Evolutionary conservation across 805 yeast species (phyloP).

Genomic region (Myxozyma geophila): DNA sequence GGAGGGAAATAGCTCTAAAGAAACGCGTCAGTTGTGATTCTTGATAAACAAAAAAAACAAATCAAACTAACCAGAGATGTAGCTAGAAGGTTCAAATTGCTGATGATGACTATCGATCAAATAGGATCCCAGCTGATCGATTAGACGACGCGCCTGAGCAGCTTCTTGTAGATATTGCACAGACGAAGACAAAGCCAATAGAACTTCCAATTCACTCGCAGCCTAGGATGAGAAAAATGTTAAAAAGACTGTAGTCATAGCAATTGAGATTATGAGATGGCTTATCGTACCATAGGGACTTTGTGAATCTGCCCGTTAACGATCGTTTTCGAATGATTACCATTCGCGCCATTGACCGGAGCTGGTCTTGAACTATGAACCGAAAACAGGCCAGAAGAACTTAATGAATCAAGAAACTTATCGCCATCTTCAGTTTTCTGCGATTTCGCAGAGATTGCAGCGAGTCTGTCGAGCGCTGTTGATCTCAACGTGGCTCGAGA

Average conservation of each 20-base stretch:
- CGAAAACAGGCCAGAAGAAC: constrained; percentile 38
- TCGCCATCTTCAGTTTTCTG: constrained; percentile 35
- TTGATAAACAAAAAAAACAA: not conserved
- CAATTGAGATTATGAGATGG: not conserved
- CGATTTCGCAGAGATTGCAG: constrained; percentile 43
- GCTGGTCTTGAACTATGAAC: constrained; percentile 36
- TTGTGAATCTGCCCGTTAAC: constrained; percentile 33
- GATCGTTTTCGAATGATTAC: constrained; percentile 29
- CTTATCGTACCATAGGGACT: constrained; percentile 16
- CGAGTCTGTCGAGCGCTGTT: constrained; percentile 48
- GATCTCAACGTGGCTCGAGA: constrained; percentile 48
- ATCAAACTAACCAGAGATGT: constrained; percentile 32
- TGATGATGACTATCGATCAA: constrained; percentile 54
- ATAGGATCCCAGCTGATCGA: constrained; percentile 54
- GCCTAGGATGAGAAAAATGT: constrained; percentile 18
- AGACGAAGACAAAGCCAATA: constrained; percentile 60
- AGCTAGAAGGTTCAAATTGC: constrained; percentile 45
- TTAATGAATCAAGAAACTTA: constrained; percentile 40
- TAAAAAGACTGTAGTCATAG: constrained; percentile 7
- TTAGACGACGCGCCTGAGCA: constrained; percentile 51
- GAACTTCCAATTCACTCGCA: constrained; percentile 54
- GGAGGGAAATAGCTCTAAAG: constrained; percentile 44
- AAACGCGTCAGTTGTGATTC: not conserved
- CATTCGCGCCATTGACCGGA: constrained; percentile 35
- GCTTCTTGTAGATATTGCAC: constrained; percentile 47